These are phyloP conservation scores for Epichloe hybrida DNA, from an alignment of 2,329 filamentous ascomycete species.

Conservation along the genomic window DNA sequence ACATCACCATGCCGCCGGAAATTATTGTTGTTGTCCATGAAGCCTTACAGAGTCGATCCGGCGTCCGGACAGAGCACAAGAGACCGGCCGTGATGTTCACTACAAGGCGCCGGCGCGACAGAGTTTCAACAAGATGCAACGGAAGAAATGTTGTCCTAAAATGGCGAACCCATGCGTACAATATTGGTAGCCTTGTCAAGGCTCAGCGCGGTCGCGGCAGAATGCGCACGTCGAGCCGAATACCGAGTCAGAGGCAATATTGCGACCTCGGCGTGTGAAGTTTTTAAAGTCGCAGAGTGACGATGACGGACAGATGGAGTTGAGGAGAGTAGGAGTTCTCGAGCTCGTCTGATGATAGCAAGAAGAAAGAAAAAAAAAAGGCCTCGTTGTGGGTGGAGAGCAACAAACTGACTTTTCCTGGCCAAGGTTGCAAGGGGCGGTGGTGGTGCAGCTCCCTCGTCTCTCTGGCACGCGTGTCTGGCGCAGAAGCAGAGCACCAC, in stretches of 20 bases:
- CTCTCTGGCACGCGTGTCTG: not conserved
- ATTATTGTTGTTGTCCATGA: conserved; percentile 27
- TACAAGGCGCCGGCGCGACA: not conserved
- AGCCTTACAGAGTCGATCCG: too few relatives aligned
- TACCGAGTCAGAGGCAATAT: not conserved
- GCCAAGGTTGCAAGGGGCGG: not conserved
- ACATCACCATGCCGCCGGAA: conserved; percentile 31
- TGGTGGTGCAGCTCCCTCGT: not conserved
- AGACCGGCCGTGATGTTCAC: not conserved
- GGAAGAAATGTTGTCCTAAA: not conserved
- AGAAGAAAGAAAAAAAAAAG: not conserved
- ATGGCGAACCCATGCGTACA: not conserved
- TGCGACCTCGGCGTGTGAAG: not conserved
- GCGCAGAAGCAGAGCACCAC: not conserved
- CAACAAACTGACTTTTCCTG: not conserved
- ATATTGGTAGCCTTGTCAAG: not conserved
- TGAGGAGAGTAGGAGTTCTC: not conserved
- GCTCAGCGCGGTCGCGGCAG: not conserved
- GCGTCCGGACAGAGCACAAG: not conserved
- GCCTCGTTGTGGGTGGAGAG: conserved; percentile 1
- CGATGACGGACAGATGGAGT: not conserved
- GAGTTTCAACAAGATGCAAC: not conserved
- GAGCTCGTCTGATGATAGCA: not conserved
- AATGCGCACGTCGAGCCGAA: not conserved
- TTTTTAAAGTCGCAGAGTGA: not conserved